These are phyloP conservation scores for Oryza punctata DNA, from an alignment of 176 grass and related monocot species.

Conservation along the genomic window DNA sequence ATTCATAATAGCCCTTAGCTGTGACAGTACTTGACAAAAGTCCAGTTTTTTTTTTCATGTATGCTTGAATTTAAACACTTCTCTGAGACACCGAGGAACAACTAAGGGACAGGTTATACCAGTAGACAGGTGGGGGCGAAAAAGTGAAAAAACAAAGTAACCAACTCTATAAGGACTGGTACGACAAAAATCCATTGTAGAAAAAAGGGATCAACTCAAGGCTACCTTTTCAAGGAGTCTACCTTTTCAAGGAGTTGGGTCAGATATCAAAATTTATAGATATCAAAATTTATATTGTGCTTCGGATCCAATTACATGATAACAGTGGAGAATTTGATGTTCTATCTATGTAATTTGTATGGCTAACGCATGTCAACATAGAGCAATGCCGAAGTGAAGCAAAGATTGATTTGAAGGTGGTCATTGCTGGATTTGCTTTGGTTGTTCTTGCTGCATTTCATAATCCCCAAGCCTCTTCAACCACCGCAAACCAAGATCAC, in stretches of 20 bases:
- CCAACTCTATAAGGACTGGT: no score
- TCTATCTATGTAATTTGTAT: neutral
- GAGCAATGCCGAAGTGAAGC: neutral
- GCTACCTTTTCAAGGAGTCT: neutral
- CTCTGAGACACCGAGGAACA: neutral
- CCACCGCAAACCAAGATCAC: conserved; percentile 78
- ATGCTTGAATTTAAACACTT: no score
- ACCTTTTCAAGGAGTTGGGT: neutral
- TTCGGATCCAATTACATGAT: neutral
- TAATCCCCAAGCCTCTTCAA: conserved; percentile 73
- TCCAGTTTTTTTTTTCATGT: no score
- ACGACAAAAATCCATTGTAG: no score
- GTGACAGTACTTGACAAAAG: no score
- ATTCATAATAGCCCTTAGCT: no score
- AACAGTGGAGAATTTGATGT: neutral
- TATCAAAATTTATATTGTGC: neutral
- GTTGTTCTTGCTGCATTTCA: conserved; percentile 47
- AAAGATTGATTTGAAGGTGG: neutral
- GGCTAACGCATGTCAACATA: conserved; percentile 6
- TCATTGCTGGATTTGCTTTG: conserved; percentile 48
- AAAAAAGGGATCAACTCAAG: neutral
- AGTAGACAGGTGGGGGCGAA: no score
- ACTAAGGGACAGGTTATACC: neutral
- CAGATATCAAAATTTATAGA: neutral
- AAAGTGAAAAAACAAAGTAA: no score